Evolutionary conservation across 805 yeast species (phyloP).

Genomic region (Saturnispora serradocipensis): DNA sequence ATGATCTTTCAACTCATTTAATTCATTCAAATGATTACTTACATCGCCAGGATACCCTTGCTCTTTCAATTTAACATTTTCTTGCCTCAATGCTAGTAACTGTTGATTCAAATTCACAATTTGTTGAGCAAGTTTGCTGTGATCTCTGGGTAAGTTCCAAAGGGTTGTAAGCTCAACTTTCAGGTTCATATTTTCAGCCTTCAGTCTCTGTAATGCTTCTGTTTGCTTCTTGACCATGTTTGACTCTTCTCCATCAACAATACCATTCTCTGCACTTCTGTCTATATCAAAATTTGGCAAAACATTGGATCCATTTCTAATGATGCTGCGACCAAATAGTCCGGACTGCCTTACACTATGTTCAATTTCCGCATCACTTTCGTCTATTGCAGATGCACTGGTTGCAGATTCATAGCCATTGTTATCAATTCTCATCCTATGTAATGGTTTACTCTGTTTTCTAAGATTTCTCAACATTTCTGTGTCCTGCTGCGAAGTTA

Average conservation of each 20-base stretch:
- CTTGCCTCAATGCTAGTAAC: slow-evolving; percentile 5
- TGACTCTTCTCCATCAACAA: slow-evolving; percentile 13
- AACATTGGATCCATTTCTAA: slow-evolving; percentile 19
- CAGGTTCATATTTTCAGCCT: slow-evolving; percentile 36
- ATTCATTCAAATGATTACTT: not conserved
- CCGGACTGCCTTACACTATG: slow-evolving; percentile 5
- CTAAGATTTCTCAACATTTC: slow-evolving; percentile 1
- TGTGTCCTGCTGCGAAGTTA: slow-evolving; percentile 4
- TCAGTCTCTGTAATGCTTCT: slow-evolving; percentile 22
- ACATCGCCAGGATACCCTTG: not conserved
- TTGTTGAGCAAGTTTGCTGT: slow-evolving; percentile 26
- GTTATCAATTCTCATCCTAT: slow-evolving; percentile 4
- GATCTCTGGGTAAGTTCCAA: slow-evolving; percentile 36
- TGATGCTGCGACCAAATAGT: slow-evolving; percentile 11
- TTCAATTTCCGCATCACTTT: slow-evolving; percentile 15
- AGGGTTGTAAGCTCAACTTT: slow-evolving; percentile 34
- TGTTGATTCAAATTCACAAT: slow-evolving; percentile 10
- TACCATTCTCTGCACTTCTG: not conserved
- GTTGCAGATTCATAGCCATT: slow-evolving; percentile 13
- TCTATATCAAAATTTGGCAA: slow-evolving; percentile 18
- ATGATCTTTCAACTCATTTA: not conserved
- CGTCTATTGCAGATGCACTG: slow-evolving; percentile 15
- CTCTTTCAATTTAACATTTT: not conserved
- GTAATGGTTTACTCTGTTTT: slow-evolving; percentile 1
- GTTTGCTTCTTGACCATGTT: slow-evolving; percentile 22